A percentile compares a stretch with the other conserved stretches of the same genome.
phyloP scores from a whole-genome alignment of 2,329 filamentous ascomycete genomes.

The Ophiobolus disseminans region DNA sequence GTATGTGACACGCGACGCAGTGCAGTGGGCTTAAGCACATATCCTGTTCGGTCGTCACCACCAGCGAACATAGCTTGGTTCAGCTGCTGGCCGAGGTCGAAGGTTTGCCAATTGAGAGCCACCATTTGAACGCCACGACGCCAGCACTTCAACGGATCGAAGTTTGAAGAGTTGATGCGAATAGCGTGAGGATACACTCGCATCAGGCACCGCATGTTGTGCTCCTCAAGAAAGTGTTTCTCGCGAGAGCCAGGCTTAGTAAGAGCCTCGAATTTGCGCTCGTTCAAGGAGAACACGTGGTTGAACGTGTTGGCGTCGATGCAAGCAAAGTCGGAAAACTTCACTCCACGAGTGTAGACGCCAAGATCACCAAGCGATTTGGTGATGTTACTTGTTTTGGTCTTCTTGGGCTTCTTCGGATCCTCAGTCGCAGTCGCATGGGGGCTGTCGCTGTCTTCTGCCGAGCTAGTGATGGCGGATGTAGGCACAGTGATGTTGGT shows the following conservation, averaged over 20 bases:
- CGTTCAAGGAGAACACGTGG: slow-evolving; percentile 94
- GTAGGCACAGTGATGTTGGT: slow-evolving; percentile 62
- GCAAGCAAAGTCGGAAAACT: slow-evolving; percentile 81
- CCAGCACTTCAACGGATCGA: slow-evolving; percentile 93
- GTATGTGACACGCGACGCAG: slow-evolving; percentile 62
- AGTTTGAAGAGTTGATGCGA: slow-evolving; percentile 88
- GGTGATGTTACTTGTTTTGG: slow-evolving; percentile 80
- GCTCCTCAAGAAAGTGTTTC: slow-evolving; percentile 80
- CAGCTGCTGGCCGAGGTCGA: slow-evolving; percentile 92
- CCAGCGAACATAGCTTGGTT: slow-evolving; percentile 98
- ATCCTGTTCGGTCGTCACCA: slow-evolving; percentile 84
- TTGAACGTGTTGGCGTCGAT: slow-evolving; percentile 85
- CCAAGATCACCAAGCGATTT: slow-evolving; percentile 84
- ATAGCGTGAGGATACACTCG: slow-evolving; percentile 88
- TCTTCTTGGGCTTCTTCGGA: slow-evolving; percentile 66
- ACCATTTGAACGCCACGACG: slow-evolving; percentile 96
- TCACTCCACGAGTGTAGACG: slow-evolving; percentile 78
- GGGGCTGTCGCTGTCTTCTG: slow-evolving; percentile 78
- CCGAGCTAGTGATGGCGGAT: slow-evolving; percentile 61
- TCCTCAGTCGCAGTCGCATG: slow-evolving; percentile 63
- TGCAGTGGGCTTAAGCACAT: slow-evolving; percentile 90
- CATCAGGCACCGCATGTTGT: slow-evolving; percentile 88
- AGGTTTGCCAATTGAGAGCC: slow-evolving; percentile 97
- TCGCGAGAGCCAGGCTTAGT: slow-evolving; percentile 76
- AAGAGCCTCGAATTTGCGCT: slow-evolving; percentile 83